Base-by-base conservation (phyloP, 495 filamentous ascomycete genomes). In the Cercophora newfieldiana region DNA sequence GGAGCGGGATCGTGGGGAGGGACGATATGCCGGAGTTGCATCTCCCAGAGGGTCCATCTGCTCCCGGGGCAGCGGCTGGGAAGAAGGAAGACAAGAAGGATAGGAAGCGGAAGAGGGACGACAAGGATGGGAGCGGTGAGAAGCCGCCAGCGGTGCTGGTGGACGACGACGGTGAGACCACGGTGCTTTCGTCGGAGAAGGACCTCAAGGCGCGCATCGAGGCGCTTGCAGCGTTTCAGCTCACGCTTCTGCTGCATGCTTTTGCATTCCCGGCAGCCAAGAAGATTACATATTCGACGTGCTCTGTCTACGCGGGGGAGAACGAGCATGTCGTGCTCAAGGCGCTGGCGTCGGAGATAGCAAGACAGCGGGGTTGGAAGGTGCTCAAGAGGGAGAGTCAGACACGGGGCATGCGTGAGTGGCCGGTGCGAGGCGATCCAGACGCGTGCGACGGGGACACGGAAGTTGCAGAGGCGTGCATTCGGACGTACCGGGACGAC, bases 1-100 rank as follows among this genome's bases (percentile, higher is more conserved):
- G 95, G 0, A 96, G 91, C 72, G 95, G 95, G 0, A 99, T 99
- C 25, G 88, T 97, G 8, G 91, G 93, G 5, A 85, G 95, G 12
- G 90, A 96, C 47, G 91, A 93, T 61, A 81, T 86, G 58, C 87
- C 90, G 0, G 80, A 83, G 44, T 72, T 93, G 12, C 80, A 86
- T 59, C 74, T 83, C 30, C 85, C 80, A 1, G 79, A 75, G 33
- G 75, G 84, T 1, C 87, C 86, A 0, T 69, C 70, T 49, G 66
- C 69, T 16, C 66, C 61, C 0, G 50, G 8, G 0, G 0, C 57
- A 1, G 18, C 25, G 29, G 0, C 29, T 7, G 18, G 21, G 7
- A 61, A 25, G 18, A 68, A 51, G 22, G 24, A 16, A 7, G 44
- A 37, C 10, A 7, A 22, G 50, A 66, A 58, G 22, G 54, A 14